Conservation (phyloP, 352 stramenopile species). For the Pythium aquatile region DNA sequence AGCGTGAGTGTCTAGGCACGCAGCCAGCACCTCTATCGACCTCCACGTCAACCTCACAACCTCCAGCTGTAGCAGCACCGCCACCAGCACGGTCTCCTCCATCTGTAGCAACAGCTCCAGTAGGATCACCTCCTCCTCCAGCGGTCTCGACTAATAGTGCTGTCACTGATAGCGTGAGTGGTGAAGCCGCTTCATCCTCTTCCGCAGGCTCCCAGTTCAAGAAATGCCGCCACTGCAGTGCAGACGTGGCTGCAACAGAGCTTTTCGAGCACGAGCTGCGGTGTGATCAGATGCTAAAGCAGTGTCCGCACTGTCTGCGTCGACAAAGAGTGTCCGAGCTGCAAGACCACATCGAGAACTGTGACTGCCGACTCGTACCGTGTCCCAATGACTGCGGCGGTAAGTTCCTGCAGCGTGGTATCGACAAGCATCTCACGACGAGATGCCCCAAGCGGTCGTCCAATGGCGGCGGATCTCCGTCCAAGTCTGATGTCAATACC, state of each 20-base stretch:
- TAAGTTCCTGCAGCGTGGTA: slow-evolving; percentile 76
- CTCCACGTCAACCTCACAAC: not conserved
- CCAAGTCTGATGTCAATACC: not conserved
- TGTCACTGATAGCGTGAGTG: not conserved
- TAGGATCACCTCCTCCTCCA: not conserved
- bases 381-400: slow-evolving; percentile 77
- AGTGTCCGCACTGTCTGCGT: slow-evolving; percentile 78
- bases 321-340: slow-evolving; percentile 77
- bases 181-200: not conserved
- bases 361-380: slow-evolving; percentile 71
- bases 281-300: slow-evolving; percentile 82
- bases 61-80: not conserved
- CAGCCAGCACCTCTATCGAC: not conserved
- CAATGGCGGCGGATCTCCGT: not conserved
- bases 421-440: slow-evolving; percentile 72
- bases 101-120: not conserved
- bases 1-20: slow-evolving; percentile 14
- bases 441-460: slow-evolving; percentile 44
- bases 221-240: slow-evolving; percentile 66
- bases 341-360: slow-evolving; percentile 81
- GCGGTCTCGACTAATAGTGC: not conserved
- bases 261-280: slow-evolving; percentile 69
- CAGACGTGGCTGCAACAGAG: slow-evolving; percentile 42
- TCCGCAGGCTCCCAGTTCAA: slow-evolving; percentile 26
- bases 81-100: not conserved